A percentile compares a stretch with the other conserved stretches of the same genome.
These are phyloP conservation scores for Cordyceps tenuipes DNA, from an alignment of 2,329 filamentous ascomycete genomes.

Conservation along the genomic window DNA sequence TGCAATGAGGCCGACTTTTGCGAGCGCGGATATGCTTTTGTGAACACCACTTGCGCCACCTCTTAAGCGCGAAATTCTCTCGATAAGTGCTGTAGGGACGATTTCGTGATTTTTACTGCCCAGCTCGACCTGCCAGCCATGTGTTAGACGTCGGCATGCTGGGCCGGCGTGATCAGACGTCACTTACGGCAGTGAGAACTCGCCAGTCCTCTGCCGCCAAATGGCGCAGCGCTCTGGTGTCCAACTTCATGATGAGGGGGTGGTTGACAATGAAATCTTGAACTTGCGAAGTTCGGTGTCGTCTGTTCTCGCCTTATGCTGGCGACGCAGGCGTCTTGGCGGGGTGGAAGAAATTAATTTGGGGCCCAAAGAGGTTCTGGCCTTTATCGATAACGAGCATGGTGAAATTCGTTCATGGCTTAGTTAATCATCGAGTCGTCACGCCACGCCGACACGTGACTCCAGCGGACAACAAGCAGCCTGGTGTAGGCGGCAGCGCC, in stretches of 20 bases:
- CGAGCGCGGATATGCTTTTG: slow-evolving; percentile 79
- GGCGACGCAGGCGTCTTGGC: slow-evolving; percentile 2
- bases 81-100: slow-evolving; percentile 83
- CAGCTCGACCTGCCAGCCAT: slow-evolving; percentile 65
- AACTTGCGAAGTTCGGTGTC: not conserved
- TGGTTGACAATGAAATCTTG: not conserved
- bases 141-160: slow-evolving; percentile 26
- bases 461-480: slow-evolving; percentile 16
- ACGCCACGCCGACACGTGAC: slow-evolving; percentile 23
- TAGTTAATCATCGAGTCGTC: slow-evolving; percentile 5
- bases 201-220: slow-evolving; percentile 90
- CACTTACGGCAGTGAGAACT: slow-evolving; percentile 77
- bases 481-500: slow-evolving; percentile 34
- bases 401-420: slow-evolving; percentile 8
- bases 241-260: slow-evolving; percentile 70
- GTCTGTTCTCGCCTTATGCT: not conserved
- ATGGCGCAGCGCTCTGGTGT: slow-evolving; percentile 89
- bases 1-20: slow-evolving; percentile 85
- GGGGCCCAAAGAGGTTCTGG: slow-evolving; percentile 18
- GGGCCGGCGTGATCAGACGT: slow-evolving; percentile 17
- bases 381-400: slow-evolving; percentile 16
- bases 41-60: slow-evolving; percentile 73
- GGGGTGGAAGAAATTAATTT: slow-evolving; percentile 22
- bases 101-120: slow-evolving; percentile 96
- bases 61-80: slow-evolving; percentile 71